Evolutionary conservation across 441 rosid species (phyloP), one percentile per base, ranked within the genome.

Genomic region (Lepidium campestre): DNA sequence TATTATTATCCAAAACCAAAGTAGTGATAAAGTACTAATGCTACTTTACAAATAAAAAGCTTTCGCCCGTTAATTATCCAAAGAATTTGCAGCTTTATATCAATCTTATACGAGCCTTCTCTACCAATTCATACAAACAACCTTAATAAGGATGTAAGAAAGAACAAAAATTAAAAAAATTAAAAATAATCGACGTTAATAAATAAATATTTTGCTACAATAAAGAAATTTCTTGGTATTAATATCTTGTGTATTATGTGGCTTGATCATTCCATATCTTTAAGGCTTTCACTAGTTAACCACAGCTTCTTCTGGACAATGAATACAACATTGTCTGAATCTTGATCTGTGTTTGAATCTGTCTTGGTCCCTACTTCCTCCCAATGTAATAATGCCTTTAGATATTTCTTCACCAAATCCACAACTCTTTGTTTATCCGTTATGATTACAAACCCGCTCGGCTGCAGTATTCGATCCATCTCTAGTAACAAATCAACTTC

Each of bases 391-490:
- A 93, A 67, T 32, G 95, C 97, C 44, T 67, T 63, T 32, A 89
- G 45, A 65, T 85, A 84, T 75, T 79, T 89, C 88, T 82, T 91
- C 45, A 91, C 57, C 20, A 76, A 83, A 47, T 85, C 96, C 13
- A 87, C 77, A 56, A 82, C 89, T 0, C 80, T 39, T 62, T 70
- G 87, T 61, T 85, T 87, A 85, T 93, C 97, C 32, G 82, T 77
- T 65, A 93, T 73, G 79, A 93, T 83, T 48, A 85, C 15, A 59
- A 91, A 91, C 27, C 98, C 96, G 7, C 76, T 89, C 0, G 98
- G 98, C 62, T 97, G 81, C 40, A 93, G 85, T 18, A 89, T 82
- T 35, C 97, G 88, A 67, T 93, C 98, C 90, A 93, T 86, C 86
- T 93, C 98, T 2, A 87, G 36, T 31, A 93, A 72, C 54, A 93